phyloP scores from a whole-genome alignment of 495 filamentous ascomycete species.

The Cercophora scortea region DNA sequence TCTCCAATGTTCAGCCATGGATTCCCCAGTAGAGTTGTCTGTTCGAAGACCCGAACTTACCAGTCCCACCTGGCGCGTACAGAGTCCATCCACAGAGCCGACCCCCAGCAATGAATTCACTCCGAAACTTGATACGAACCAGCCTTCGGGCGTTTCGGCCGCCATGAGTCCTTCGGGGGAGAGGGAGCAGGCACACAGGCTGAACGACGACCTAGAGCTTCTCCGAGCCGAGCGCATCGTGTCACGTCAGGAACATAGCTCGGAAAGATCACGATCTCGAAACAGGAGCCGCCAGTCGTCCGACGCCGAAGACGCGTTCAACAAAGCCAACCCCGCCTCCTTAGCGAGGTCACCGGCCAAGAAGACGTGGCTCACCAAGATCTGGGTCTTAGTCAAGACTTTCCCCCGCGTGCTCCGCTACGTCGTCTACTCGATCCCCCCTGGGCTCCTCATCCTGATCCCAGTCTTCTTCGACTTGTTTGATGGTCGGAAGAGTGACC shows the following conservation, averaged over 20 bases:
- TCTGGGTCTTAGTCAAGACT: constrained; percentile 50
- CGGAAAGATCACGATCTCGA: constrained; percentile 26
- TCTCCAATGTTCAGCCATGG: too few relatives aligned
- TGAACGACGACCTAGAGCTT: constrained; percentile 80
- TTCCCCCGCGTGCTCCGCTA: constrained; percentile 78
- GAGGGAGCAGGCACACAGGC: constrained; percentile 57
- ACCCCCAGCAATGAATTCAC: constrained; percentile 12
- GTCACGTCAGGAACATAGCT: constrained; percentile 40
- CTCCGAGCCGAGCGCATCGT: constrained; percentile 75
- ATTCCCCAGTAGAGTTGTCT: too few relatives aligned
- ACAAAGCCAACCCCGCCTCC: constrained; percentile 41
- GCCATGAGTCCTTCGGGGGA: constrained; percentile 14
- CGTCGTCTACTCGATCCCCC: constrained; percentile 75
- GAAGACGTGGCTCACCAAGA: constrained; percentile 50
- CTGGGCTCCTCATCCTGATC: constrained; percentile 66
- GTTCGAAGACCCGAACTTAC: not conserved
- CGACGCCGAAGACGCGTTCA: constrained; percentile 75
- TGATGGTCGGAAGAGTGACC: constrained; percentile 27
- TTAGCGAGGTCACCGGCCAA: constrained; percentile 48
- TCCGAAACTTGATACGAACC: constrained; percentile 13
- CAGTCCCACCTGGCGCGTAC: constrained; percentile 6
- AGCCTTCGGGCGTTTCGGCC: constrained; percentile 9
- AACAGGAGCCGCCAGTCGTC: constrained; percentile 30
- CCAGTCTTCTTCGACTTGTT: constrained; percentile 74
- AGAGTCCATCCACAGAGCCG: constrained; percentile 16